Evolutionary conservation across 73 alveolate species (phyloP).

Genomic region (Blepharisma japonicum): DNA sequence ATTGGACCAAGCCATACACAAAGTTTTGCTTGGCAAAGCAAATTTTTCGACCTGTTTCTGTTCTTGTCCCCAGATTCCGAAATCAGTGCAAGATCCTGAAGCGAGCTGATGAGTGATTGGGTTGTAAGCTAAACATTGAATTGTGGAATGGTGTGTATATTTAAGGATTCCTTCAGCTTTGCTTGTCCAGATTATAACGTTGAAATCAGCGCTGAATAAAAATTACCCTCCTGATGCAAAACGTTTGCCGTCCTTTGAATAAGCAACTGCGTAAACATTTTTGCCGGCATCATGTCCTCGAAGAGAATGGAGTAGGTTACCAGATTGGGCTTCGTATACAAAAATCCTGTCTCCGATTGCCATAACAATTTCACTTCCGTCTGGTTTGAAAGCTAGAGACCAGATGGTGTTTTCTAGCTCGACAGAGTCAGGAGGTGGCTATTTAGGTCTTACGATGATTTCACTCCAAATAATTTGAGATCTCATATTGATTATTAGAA

Average conservation of each 20-base stretch:
- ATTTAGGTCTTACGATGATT: slow-evolving; percentile 48
- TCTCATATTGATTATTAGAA: slow-evolving; percentile 54
- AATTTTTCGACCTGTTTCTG: slow-evolving; percentile 51
- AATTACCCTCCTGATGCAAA: slow-evolving; percentile 63
- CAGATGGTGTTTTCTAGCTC: slow-evolving; percentile 56
- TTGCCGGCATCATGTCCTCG: slow-evolving; percentile 64
- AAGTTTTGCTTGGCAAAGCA: slow-evolving; percentile 50
- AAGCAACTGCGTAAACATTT: slow-evolving; percentile 80
- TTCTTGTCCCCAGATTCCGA: slow-evolving; percentile 70
- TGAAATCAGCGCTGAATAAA: slow-evolving; percentile 51
- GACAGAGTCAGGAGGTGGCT: slow-evolving; percentile 57
- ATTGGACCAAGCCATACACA: slow-evolving; percentile 66
- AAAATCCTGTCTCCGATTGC: slow-evolving; percentile 70
- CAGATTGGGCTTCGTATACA: slow-evolving; percentile 57
- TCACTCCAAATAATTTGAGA: slow-evolving; percentile 53
- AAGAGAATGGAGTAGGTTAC: slow-evolving; percentile 49
- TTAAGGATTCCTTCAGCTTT: slow-evolving; percentile 66
- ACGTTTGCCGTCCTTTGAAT: slow-evolving; percentile 76
- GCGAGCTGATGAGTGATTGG: slow-evolving; percentile 83
- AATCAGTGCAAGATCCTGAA: slow-evolving; percentile 68
- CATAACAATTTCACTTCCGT: slow-evolving; percentile 55
- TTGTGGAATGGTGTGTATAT: slow-evolving; percentile 52
- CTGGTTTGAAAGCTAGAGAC: slow-evolving; percentile 85
- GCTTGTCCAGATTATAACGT: slow-evolving; percentile 82
- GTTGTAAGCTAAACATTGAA: slow-evolving; percentile 74